Conservation (phyloP, 495 filamentous ascomycete genomes). For the Xylaria grammica region DNA sequence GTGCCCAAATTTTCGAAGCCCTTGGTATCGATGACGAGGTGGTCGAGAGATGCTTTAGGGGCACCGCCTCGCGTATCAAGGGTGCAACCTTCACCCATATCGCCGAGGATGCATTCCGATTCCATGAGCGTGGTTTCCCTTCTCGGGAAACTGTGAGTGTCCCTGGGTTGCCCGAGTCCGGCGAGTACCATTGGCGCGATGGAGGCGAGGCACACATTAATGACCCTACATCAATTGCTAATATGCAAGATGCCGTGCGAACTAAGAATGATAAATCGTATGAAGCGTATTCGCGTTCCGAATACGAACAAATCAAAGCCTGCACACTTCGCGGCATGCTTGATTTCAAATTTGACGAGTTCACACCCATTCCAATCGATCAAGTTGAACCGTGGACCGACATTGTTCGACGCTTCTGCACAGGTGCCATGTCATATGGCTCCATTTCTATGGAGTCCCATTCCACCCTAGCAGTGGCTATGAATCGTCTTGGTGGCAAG, state of each 20-base stretch:
- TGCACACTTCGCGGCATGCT: conserved; percentile 96
- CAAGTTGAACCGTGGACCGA: conserved; percentile 99
- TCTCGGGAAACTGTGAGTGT: conserved; percentile 79
- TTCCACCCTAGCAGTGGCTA: conserved; percentile 94
- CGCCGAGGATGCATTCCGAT: conserved; percentile 93
- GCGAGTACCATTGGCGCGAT: conserved; percentile 99
- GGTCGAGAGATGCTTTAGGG: conserved; percentile 95
- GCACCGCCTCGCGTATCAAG: conserved; percentile 94
- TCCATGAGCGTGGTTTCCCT: conserved; percentile 95
- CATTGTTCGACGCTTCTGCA: conserved; percentile 96
- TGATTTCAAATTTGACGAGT: conserved; percentile 95
- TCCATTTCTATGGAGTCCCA: conserved; percentile 99
- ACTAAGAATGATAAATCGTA: conserved; percentile 99
- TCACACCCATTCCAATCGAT: conserved; percentile 87
- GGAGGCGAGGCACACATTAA: conserved; percentile 98
- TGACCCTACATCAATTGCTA: conserved; percentile 93
- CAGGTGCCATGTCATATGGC: conserved; percentile 99
- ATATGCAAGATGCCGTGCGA: conserved; percentile 96
- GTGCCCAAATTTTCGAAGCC: conserved; percentile 99
- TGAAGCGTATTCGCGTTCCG: conserved; percentile 92
- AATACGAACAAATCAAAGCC: conserved; percentile 97
- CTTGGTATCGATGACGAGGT: conserved; percentile 94
- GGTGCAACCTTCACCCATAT: conserved; percentile 96
- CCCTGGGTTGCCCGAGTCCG: conserved; percentile 88
- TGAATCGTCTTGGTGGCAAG: conserved; percentile 98